phyloP scores from a whole-genome alignment of 345 rosid genomes.

The Anacardium occidentale region DNA sequence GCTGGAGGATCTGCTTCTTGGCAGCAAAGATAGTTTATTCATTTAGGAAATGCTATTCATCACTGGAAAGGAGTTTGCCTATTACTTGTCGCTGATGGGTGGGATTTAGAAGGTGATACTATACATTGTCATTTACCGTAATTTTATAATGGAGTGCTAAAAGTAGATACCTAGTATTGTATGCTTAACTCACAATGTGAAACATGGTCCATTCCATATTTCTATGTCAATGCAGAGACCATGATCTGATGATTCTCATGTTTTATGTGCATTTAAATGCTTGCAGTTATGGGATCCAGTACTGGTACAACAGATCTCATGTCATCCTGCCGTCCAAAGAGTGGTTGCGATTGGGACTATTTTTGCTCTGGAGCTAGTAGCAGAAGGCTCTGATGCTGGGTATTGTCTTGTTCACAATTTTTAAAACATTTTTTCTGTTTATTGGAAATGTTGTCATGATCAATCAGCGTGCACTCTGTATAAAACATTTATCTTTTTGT shows the following conservation, averaged over 20 bases:
- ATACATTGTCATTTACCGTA: not conserved
- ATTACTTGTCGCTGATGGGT: too few relatives aligned
- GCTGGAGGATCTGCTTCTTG: too few relatives aligned
- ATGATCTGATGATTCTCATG: conserved; percentile 2
- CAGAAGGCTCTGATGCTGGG: conserved; percentile 68
- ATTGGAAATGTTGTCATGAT: not conserved
- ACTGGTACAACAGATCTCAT: conserved; percentile 59
- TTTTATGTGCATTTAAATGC: not conserved
- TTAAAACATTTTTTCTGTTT: conserved; percentile 7
- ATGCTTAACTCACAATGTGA: not conserved
- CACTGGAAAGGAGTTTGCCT: too few relatives aligned
- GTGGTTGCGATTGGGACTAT: conserved; percentile 81
- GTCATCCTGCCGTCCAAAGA: conserved; percentile 69
- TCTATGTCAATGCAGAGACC: not conserved
- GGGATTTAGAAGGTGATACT: not conserved
- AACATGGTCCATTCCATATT: not conserved
- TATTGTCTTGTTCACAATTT: conserved; percentile 28
- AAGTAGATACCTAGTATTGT: not conserved
- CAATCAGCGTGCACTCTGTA: not conserved
- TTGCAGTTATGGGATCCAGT: conserved; percentile 82
- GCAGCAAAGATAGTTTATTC: too few relatives aligned
- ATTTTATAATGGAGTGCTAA: not conserved
- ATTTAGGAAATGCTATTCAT: too few relatives aligned
- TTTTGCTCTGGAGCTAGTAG: conserved; percentile 68
- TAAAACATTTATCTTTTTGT: not conserved